Conservation (phyloP, 768 basidiomycete species). For the Boletus tomentosulus region DNA sequence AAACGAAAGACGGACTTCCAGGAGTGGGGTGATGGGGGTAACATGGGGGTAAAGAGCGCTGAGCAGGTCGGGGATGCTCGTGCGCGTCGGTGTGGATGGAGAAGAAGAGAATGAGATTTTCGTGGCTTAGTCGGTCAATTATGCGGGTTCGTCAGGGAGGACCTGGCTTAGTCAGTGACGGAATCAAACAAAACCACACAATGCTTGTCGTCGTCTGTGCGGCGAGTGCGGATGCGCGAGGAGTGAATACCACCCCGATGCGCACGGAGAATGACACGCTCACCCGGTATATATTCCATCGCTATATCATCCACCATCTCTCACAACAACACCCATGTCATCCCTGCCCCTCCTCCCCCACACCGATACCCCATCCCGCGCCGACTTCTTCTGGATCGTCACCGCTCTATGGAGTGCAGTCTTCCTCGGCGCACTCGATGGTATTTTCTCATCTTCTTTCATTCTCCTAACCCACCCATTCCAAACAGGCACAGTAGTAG, state of each 20-base stretch:
- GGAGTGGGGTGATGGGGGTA: constrained; percentile 8
- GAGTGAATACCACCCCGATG: constrained; percentile 13
- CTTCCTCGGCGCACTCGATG: constrained; percentile 81
- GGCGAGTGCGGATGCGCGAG: constrained; percentile 11
- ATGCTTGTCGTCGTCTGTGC: background rate
- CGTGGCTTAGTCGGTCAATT: background rate
- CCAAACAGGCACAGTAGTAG: constrained; percentile 69
- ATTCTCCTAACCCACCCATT: background rate
- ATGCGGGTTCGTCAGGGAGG: background rate
- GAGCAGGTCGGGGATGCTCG: constrained; percentile 23
- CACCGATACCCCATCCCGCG: constrained; percentile 31
- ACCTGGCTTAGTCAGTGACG: background rate
- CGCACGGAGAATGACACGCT: constrained; percentile 30
- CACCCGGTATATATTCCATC: constrained; percentile 23
- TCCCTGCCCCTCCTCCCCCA: constrained; percentile 52
- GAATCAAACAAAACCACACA: background rate
- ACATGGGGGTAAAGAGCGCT: constrained; percentile 4
- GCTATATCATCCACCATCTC: background rate
- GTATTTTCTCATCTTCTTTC: constrained; percentile 35
- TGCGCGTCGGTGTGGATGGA: constrained; percentile 11
- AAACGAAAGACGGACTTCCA: constrained; percentile 80
- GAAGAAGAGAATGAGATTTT: background rate
- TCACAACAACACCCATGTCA: constrained; percentile 21
- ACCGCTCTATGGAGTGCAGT: constrained; percentile 79
- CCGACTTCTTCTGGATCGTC: constrained; percentile 68